phyloP scores from a whole-genome alignment of 2,329 filamentous ascomycete genomes.

The Teratosphaeria zuluensis region DNA sequence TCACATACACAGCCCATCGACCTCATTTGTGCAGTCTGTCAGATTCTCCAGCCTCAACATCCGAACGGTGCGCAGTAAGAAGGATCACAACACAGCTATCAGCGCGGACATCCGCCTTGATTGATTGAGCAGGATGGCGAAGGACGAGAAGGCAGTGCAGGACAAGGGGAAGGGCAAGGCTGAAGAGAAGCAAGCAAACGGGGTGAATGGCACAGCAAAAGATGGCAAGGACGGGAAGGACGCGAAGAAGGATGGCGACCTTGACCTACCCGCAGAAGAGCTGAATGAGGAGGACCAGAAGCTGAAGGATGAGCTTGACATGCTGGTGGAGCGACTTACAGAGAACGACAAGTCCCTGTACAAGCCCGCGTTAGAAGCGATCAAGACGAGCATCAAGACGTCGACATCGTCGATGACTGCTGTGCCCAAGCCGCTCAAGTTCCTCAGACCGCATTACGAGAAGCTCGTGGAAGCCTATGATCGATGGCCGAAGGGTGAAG shows the following conservation, averaged over 20 bases:
- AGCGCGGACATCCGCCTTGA: not conserved
- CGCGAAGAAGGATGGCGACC: conserved; percentile 62
- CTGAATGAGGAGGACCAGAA: conserved; percentile 97
- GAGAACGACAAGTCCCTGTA: conserved; percentile 82
- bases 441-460: conserved; percentile 93
- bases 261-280: conserved; percentile 66
- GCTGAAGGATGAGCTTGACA: conserved; percentile 93
- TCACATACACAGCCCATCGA: not conserved
- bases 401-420: conserved; percentile 99
- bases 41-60: not conserved
- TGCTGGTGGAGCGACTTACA: conserved; percentile 91
- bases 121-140: conserved; percentile 57
- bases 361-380: conserved; percentile 83
- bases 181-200: conserved; percentile 55
- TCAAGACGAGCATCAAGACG: conserved; percentile 98
- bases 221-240: conserved; percentile 47
- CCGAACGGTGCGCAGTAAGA: not conserved
- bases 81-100: not conserved
- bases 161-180: conserved; percentile 80
- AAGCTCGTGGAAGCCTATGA: conserved; percentile 80
- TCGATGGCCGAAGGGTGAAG: conserved; percentile 70
- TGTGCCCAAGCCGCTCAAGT: conserved; percentile 96
- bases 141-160: conserved; percentile 84
- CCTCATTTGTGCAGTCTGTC: not conserved
- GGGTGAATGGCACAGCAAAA: conserved; percentile 42